phyloP scores from a whole-genome alignment of 208 protist species.

The Acanthamoeba culbertsoni region DNA sequence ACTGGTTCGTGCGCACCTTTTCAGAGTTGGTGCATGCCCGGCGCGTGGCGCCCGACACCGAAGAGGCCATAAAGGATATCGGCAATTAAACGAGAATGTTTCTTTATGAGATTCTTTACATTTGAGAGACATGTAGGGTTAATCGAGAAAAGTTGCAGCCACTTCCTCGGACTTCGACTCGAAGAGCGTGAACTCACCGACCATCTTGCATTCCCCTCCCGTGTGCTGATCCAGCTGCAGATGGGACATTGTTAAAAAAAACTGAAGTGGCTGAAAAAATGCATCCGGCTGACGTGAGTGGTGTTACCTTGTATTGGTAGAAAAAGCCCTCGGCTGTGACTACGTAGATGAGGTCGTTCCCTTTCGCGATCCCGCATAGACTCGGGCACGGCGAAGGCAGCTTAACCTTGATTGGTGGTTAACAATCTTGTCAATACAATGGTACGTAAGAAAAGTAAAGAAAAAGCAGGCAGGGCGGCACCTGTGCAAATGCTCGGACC shows the following conservation, averaged over 20 bases:
- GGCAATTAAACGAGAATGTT: too few species aligned
- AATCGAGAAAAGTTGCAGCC: background rate
- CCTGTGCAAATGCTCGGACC: background rate
- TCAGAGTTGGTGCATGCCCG: background rate
- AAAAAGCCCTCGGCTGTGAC: slow-evolving; percentile 19
- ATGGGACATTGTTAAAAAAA: background rate
- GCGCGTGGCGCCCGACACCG: background rate
- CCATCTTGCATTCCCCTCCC: background rate
- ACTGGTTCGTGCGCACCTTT: background rate
- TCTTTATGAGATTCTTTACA: too few species aligned
- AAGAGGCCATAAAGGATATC: too few species aligned
- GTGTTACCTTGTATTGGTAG: slow-evolving; percentile 42
- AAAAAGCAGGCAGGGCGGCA: background rate
- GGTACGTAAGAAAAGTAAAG: background rate
- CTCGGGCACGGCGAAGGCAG: background rate
- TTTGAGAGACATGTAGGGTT: too few species aligned
- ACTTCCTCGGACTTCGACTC: slow-evolving; percentile 25
- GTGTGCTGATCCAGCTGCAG: background rate
- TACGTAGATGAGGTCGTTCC: background rate
- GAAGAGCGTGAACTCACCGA: background rate
- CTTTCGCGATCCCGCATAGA: background rate
- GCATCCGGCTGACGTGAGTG: background rate
- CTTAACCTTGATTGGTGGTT: background rate
- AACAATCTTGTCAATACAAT: background rate
- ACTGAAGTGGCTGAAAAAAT: background rate